Conservation (phyloP, 2,329 filamentous ascomycete genomes). For the Exophiala alcalophila region DNA sequence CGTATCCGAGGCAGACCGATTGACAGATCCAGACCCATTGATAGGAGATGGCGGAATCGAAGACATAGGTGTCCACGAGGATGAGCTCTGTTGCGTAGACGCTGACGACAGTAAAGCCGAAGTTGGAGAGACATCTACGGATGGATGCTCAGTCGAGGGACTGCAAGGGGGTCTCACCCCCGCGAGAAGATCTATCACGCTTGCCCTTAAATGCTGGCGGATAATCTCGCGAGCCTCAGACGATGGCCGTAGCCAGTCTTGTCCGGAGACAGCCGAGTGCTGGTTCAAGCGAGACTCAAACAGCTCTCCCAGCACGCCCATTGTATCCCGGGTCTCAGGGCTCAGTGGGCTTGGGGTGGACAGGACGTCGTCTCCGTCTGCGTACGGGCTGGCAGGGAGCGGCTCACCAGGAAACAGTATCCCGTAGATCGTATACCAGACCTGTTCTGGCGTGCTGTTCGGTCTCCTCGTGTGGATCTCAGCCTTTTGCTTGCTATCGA, state of each 20-base stretch:
- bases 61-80: constrained; percentile 15
- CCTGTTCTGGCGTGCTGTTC: constrained; percentile 22
- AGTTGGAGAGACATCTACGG: constrained; percentile 14
- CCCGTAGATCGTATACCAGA: constrained; percentile 28
- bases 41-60: constrained; percentile 20
- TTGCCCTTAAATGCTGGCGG: constrained; percentile 19
- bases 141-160: constrained; percentile 10
- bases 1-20: constrained; percentile 1
- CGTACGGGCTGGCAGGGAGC: constrained; percentile 26
- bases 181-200: constrained; percentile 19
- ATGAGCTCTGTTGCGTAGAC: constrained; percentile 17
- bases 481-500: constrained; percentile 24
- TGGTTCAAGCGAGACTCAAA: constrained; percentile 26
- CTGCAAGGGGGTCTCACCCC: constrained; percentile 11
- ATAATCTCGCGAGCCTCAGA: constrained; percentile 17
- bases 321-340: constrained; percentile 14
- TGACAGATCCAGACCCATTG: constrained; percentile 6
- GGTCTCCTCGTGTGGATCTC: constrained; percentile 29
- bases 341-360: constrained; percentile 5
- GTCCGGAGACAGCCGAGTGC: constrained; percentile 10
- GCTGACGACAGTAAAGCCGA: constrained; percentile 9
- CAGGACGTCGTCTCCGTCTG: constrained; percentile 15
- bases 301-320: constrained; percentile 15
- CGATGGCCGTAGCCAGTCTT: constrained; percentile 20
- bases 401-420: constrained; percentile 27